Evolutionary conservation across 2,329 filamentous ascomycete species (phyloP), one percentile per base, ranked within the genome.

Genomic region (Sphaerostilbella broomeana): DNA sequence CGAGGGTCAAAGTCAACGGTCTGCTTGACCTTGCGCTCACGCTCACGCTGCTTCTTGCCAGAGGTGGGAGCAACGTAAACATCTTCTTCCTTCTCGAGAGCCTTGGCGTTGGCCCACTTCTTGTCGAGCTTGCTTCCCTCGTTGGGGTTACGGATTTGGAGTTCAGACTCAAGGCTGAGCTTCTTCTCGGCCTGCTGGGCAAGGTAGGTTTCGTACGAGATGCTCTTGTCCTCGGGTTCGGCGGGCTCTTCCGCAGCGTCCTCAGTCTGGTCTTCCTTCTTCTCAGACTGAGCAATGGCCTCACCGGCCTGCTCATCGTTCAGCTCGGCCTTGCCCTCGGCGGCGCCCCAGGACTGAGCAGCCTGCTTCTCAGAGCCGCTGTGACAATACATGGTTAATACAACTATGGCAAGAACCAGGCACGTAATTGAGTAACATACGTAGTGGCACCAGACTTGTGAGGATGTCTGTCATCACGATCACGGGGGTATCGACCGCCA

Each of bases 221-320:
- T 83, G 71, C 75, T 79, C 78, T 92, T 94, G 66, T 94, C 86
- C 68, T 88, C 82, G 35, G 78, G 73, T 68, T 86, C 79, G 47
- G 71, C 70, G 42, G 69, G 64, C 55, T 65, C 65, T 50, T 67
- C 67, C 38, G 53, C 56, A 28, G 63, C 67, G 48, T 72, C 77
- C 52, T 72, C 75, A 28, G 62, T 64, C 36, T 66, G 60, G 39
- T 69, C 74, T 46, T 87, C 84, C 69, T 84, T 87, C 69, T 86
- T 77, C 60, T 97, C 90, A 50, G 74, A 71, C 68, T 86, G 77
- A 52, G 92, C 92, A 54, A 95, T 94, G 55, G 79, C 83, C 64
- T 94, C 88, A 55, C 84, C 92, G 54, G 84, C 87, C 68, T 86
- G 79, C 76, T 97, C 92, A 57, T 97, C 92, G 60, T 84, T 84